Evolutionary conservation across 192 early-diverging fungal species (phyloP).

Genomic region (Mortierella alpina): DNA sequence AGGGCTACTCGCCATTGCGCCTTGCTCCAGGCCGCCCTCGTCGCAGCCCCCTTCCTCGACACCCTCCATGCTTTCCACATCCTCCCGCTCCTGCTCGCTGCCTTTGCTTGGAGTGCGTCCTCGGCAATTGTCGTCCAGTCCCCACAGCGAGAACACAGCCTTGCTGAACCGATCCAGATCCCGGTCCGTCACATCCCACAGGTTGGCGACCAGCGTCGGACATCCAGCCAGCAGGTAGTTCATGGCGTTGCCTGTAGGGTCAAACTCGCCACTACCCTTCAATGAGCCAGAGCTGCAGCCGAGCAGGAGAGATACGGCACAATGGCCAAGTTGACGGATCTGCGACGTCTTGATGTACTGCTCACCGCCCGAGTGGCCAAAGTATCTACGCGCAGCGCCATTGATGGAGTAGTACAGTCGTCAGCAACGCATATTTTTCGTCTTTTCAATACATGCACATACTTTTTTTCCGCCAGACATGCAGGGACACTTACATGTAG

Average conservation of each 20-base stretch:
- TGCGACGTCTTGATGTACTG: slow-evolving; percentile 75
- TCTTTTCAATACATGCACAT: too few species aligned
- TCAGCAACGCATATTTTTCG: background rate
- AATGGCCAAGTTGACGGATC: slow-evolving; percentile 72
- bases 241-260: slow-evolving; percentile 84
- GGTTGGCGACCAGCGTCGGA: slow-evolving; percentile 88
- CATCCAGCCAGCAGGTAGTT: slow-evolving; percentile 90
- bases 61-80: background rate
- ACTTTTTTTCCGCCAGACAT: background rate
- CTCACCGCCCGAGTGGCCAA: slow-evolving; percentile 96
- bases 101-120: background rate
- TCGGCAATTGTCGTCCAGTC: slow-evolving; percentile 56
- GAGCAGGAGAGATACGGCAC: slow-evolving; percentile 86
- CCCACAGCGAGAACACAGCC: slow-evolving; percentile 78
- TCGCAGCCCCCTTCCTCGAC: background rate
- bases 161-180: slow-evolving; percentile 93
- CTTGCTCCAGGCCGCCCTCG: too few species aligned
- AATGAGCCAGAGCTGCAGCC: slow-evolving; percentile 95
- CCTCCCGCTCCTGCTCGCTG: background rate
- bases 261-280: slow-evolving; percentile 82
- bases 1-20: background rate
- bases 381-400: slow-evolving; percentile 68
- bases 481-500: slow-evolving; percentile 56
- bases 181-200: slow-evolving; percentile 99
- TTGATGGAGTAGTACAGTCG: background rate